These are phyloP conservation scores for Penicillium ucsense DNA, from an alignment of 495 filamentous ascomycete genomes.

Conservation along the genomic window DNA sequence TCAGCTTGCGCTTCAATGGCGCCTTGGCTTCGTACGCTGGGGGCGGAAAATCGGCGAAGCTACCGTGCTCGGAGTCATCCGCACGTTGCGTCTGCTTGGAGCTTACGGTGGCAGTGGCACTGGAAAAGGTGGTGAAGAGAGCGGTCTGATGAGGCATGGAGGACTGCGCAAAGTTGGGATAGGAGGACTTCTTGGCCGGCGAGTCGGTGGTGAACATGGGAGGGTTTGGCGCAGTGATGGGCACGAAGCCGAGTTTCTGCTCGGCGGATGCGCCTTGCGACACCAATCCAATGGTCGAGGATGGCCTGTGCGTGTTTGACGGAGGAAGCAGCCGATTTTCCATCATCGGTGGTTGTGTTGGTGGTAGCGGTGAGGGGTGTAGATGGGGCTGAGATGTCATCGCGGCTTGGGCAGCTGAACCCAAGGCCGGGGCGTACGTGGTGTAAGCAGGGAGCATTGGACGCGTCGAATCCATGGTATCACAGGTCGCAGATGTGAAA, in stretches of 20 bases:
- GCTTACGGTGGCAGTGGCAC: conserved; percentile 23
- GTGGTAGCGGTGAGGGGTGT: conserved; percentile 41
- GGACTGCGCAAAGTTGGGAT: conserved; percentile 30
- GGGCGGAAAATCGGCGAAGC: conserved; percentile 43
- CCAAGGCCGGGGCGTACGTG: conserved; percentile 48
- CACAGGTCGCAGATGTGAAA: background rate
- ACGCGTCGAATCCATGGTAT: conserved; percentile 57
- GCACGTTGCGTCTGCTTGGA: conserved; percentile 58
- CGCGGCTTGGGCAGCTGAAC: conserved; percentile 39
- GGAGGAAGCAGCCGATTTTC: conserved; percentile 47
- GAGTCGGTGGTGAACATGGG: conserved; percentile 71
- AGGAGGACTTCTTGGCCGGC: conserved; percentile 64
- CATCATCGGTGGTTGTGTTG: conserved; percentile 26
- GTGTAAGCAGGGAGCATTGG: conserved; percentile 47
- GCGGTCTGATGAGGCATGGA: conserved; percentile 53
- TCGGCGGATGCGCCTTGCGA: conserved; percentile 26
- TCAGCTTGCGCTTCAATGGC: conserved; percentile 54
- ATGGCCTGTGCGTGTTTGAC: conserved; percentile 41
- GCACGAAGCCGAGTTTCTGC: conserved; percentile 39
- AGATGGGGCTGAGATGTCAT: conserved; percentile 37
- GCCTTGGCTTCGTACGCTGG: conserved; percentile 50
- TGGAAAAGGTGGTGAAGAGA: conserved; percentile 54
- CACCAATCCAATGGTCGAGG: conserved; percentile 45
- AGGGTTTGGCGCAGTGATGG: conserved; percentile 61
- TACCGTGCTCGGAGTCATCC: conserved; percentile 39